Evolutionary conservation across 805 yeast species (phyloP).

Genomic region (Schwanniomyces sp.): DNA sequence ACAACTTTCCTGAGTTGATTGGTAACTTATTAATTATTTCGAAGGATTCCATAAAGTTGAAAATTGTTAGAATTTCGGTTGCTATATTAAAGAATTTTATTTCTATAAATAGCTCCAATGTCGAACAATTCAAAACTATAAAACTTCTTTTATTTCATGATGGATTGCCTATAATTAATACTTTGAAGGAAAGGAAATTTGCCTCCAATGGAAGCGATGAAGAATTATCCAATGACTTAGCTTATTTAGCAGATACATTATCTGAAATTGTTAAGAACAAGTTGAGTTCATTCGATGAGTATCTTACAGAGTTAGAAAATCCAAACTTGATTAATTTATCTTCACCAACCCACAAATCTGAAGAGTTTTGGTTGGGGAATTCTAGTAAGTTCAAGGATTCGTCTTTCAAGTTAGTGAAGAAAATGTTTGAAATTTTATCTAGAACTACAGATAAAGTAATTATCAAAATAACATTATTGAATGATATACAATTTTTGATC

Average conservation of each 20-base stretch:
- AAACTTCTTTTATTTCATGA: conserved; percentile 74
- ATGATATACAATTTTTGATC: conserved; percentile 43
- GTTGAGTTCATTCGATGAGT: conserved; percentile 91
- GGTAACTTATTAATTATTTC: conserved; percentile 57
- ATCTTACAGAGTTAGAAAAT: conserved; percentile 77
- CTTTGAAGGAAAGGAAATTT: conserved; percentile 84
- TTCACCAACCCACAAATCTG: conserved; percentile 87
- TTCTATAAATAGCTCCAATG: conserved; percentile 23
- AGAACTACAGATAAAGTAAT: conserved; percentile 17
- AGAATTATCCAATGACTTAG: conserved; percentile 77
- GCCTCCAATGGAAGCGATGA: conserved; percentile 68
- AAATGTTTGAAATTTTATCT: conserved; percentile 54
- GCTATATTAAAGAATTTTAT: conserved; percentile 69
- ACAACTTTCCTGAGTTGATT: conserved; percentile 54
- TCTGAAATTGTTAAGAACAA: conserved; percentile 66
- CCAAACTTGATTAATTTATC: conserved; percentile 71
- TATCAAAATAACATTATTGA: conserved; percentile 38
- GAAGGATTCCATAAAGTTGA: conserved; percentile 86
- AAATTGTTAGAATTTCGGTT: conserved; percentile 81
- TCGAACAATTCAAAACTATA: conserved; percentile 48
- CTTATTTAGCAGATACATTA: conserved; percentile 55
- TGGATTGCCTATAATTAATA: conserved; percentile 66
- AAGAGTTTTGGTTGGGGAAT: conserved; percentile 89
- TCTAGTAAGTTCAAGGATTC: conserved; percentile 71
- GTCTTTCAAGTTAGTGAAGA: conserved; percentile 69